These are phyloP conservation scores for Penicillium simplicissimum DNA, from an alignment of 495 filamentous ascomycete species.

Conservation along the genomic window DNA sequence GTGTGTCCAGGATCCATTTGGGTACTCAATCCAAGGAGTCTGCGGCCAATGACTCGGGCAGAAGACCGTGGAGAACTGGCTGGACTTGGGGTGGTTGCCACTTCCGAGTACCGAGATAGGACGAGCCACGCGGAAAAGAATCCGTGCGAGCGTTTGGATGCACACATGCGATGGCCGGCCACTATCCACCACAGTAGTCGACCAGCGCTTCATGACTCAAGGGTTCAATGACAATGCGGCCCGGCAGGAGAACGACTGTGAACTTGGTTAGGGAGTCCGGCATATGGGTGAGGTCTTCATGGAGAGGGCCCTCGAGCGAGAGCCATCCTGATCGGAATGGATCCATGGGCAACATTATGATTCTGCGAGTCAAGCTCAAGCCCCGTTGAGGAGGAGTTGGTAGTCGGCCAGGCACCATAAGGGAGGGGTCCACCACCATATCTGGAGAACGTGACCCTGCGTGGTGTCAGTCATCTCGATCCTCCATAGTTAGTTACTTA, in stretches of 20 bases:
- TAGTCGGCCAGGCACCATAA: background rate
- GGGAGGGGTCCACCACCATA: background rate
- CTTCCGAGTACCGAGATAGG: constrained; percentile 8
- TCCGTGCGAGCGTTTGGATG: constrained; percentile 14
- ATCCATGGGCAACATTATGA: background rate
- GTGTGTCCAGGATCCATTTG: constrained; percentile 1
- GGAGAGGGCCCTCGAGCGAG: background rate
- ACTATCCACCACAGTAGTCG: background rate
- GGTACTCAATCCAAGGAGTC: background rate
- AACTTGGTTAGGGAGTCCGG: background rate
- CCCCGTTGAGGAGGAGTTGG: background rate
- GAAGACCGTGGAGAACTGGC: constrained; percentile 16
- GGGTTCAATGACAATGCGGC: background rate
- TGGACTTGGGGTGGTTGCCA: constrained; percentile 9
- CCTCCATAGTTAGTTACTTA: background rate
- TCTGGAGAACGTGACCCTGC: background rate
- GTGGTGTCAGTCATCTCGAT: background rate
- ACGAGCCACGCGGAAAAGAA: constrained; percentile 28
- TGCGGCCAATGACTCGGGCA: constrained; percentile 12
- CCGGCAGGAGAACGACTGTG: background rate
- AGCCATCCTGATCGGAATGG: background rate
- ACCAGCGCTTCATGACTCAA: background rate
- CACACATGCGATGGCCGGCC: background rate
- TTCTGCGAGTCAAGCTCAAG: background rate
- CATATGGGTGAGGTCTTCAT: background rate